Evolutionary conservation across 164 flowering plant species (phyloP).

Genomic region (Sedum album): DNA sequence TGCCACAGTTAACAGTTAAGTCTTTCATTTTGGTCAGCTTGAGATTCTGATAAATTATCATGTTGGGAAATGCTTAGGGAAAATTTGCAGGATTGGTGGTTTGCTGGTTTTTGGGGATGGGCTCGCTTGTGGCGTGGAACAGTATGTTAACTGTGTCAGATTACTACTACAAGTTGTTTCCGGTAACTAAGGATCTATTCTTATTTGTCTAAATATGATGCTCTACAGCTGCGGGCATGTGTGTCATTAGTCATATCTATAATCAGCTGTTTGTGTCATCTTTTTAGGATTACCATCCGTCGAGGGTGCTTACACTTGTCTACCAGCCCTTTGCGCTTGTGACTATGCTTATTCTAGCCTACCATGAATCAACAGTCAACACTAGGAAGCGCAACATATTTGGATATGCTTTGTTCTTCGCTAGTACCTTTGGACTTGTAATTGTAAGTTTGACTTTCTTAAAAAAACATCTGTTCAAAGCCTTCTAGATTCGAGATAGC

Average conservation of each 20-base stretch:
- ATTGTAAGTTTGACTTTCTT: constrained; percentile 32
- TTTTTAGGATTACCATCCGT: constrained; percentile 61
- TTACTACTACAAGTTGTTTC: constrained; percentile 49
- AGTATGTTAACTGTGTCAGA: constrained; percentile 60
- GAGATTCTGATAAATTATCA: not conserved
- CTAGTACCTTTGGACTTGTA: constrained; percentile 43
- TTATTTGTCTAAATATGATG: not conserved
- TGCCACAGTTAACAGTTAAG: not conserved
- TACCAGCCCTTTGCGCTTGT: constrained; percentile 70
- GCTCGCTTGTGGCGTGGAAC: constrained; percentile 64
- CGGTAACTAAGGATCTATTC: constrained; percentile 17
- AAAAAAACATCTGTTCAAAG: not conserved
- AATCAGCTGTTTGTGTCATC: not conserved
- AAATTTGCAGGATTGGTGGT: constrained; percentile 29
- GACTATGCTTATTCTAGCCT: constrained; percentile 46
- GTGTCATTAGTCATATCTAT: not conserved
- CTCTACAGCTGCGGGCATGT: not conserved
- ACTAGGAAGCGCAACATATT: constrained; percentile 45
- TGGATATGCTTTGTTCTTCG: constrained; percentile 58
- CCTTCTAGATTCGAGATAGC: not conserved
- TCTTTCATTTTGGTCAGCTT: not conserved
- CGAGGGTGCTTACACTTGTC: constrained; percentile 71
- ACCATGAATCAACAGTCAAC: constrained; percentile 48
- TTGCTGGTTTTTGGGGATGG: constrained; percentile 65
- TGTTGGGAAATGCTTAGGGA: constrained; percentile 30